phyloP scores from a whole-genome alignment of 441 rosid species.

The Eruca vesicaria region DNA sequence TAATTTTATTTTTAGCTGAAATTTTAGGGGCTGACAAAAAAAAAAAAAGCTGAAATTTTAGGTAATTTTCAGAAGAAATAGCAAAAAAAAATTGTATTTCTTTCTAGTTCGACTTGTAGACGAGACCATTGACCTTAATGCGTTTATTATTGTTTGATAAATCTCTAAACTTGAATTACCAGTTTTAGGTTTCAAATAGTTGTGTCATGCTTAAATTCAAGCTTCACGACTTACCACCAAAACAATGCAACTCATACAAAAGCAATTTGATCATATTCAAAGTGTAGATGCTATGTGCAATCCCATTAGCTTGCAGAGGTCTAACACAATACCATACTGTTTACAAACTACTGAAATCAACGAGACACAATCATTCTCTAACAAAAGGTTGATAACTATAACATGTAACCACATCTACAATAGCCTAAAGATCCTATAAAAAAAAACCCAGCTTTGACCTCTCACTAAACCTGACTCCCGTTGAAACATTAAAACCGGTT shows the following conservation, averaged over 20 bases:
- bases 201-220: too few species aligned
- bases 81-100: too few species aligned
- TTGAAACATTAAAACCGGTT: slow-evolving; percentile 43
- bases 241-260: neutral
- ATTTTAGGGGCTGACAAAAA: too few species aligned
- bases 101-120: too few species aligned
- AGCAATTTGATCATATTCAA: slow-evolving; percentile 17
- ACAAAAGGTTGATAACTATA: neutral
- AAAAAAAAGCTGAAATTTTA: too few species aligned
- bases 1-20: too few species aligned
- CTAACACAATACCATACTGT: neutral
- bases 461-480: slow-evolving; percentile 24
- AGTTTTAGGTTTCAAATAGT: too few species aligned
- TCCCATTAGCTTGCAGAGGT: slow-evolving; percentile 2
- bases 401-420: slow-evolving; percentile 8
- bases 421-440: slow-evolving; percentile 18
- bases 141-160: too few species aligned
- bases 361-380: slow-evolving; percentile 1
- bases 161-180: too few species aligned
- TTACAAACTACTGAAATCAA: slow-evolving; percentile 15
- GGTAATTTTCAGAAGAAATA: too few species aligned
- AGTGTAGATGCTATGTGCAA: slow-evolving; percentile 22
- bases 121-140: too few species aligned
- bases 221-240: too few species aligned
- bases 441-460: slow-evolving; percentile 23